phyloP scores from a whole-genome alignment of 306 rosid species.

The Abrus precatorius region DNA sequence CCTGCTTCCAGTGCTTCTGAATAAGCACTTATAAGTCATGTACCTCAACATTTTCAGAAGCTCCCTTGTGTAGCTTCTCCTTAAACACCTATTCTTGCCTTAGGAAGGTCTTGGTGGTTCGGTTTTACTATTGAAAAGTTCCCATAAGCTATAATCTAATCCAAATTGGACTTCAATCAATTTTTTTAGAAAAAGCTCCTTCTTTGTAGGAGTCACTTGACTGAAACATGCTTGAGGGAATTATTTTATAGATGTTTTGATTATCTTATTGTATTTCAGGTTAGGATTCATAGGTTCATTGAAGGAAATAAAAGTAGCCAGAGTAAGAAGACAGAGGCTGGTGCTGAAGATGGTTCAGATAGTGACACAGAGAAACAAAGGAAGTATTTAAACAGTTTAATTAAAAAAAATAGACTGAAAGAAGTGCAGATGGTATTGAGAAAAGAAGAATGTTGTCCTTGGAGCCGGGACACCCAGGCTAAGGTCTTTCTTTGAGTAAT shows the following conservation, averaged over 20 bases:
- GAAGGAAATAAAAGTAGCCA: constrained; percentile 62
- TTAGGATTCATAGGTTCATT: constrained; percentile 72
- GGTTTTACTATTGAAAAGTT: neutral
- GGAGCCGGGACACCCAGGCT: constrained; percentile 81
- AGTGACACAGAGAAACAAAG: constrained; percentile 72
- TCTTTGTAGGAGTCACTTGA: neutral
- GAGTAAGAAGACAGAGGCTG: constrained; percentile 54
- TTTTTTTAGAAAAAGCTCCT: neutral
- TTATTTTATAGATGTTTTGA: constrained; percentile 19
- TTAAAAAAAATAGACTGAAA: constrained; percentile 67
- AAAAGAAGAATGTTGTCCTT: constrained; percentile 73
- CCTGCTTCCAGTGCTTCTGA: neutral
- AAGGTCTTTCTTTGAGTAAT: constrained; percentile 60
- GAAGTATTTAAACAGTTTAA: constrained; percentile 69
- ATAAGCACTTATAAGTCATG: neutral
- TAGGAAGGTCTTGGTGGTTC: neutral
- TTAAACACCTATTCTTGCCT: neutral
- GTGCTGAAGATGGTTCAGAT: constrained; percentile 53
- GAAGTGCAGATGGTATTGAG: constrained; percentile 71
- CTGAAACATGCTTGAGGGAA: neutral
- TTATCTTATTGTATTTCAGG: constrained; percentile 54
- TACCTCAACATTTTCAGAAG: neutral
- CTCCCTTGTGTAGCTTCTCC: neutral
- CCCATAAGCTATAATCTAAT: too few relatives aligned
- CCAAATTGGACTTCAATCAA: neutral